Percentiles rank a stretch among this genome's conserved stretches.
Evolutionary conservation across 2,329 filamentous ascomycete genomes (phyloP).

Genomic region (Colletotrichum euphorbiae): DNA sequence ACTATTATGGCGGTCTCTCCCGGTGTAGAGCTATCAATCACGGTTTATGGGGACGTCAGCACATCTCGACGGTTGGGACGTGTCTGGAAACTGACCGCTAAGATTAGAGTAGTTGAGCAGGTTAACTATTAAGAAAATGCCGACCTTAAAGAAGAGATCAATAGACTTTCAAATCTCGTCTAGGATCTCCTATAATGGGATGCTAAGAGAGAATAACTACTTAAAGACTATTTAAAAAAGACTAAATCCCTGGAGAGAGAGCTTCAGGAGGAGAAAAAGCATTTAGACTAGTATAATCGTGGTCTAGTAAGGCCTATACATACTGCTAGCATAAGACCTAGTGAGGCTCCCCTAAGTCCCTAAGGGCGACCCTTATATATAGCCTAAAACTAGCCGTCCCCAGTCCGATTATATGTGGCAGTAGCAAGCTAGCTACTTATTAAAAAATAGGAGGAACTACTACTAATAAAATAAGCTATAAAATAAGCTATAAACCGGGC

Average conservation of each 20-base stretch:
- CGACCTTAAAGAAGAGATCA: constrained; percentile 4
- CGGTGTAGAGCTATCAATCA: neutral
- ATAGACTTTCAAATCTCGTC: neutral
- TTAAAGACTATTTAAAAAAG: neutral
- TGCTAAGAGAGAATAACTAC: neutral
- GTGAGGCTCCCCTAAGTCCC: neutral
- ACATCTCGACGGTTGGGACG: neutral
- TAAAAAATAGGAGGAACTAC: neutral
- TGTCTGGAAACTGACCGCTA: constrained; percentile 4
- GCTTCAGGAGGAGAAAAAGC: neutral
- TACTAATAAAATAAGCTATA: neutral
- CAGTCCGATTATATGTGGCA: neutral
- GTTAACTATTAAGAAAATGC: constrained; percentile 4
- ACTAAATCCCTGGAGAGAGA: neutral
- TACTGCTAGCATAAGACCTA: neutral
- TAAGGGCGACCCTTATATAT: neutral
- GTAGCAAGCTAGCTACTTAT: neutral
- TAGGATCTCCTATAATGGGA: neutral
- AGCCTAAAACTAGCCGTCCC: neutral
- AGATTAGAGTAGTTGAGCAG: constrained; percentile 15
- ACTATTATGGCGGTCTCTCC: neutral
- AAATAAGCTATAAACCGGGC: neutral
- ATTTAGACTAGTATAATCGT: neutral
- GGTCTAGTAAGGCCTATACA: neutral
- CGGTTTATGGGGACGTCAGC: neutral